These are phyloP conservation scores for Phytophthora lateralis DNA, from an alignment of 352 stramenopile genomes.

Conservation along the genomic window DNA sequence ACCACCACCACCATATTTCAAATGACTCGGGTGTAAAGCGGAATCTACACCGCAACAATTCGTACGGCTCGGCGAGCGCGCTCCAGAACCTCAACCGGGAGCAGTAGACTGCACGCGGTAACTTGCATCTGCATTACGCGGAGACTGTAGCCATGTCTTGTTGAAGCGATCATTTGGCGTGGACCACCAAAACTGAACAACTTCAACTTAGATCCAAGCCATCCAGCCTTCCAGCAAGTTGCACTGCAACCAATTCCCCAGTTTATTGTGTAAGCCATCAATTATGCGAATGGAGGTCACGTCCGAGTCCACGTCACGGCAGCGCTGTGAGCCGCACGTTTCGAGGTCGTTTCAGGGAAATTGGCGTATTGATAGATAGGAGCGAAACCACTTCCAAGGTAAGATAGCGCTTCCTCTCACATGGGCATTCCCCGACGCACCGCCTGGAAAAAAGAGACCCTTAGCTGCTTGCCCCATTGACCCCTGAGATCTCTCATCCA, in stretches of 20 bases:
- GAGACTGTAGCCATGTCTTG: slow-evolving; percentile 17
- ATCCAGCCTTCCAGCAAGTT: too few species aligned
- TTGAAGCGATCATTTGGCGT: slow-evolving; percentile 15
- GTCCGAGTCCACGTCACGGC: slow-evolving; percentile 16
- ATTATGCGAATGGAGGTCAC: slow-evolving; percentile 14
- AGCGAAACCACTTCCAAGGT: slow-evolving; percentile 16
- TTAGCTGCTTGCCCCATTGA: neutral
- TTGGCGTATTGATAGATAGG: slow-evolving; percentile 21
- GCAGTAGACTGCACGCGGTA: slow-evolving; percentile 13
- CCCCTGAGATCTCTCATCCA: slow-evolving; percentile 2
- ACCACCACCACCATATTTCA: slow-evolving; percentile 33
- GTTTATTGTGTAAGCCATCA: too few species aligned
- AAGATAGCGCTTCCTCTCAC: slow-evolving; percentile 4
- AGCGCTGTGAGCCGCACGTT: slow-evolving; percentile 8
- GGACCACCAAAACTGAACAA: slow-evolving; percentile 11
- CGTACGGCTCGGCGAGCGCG: slow-evolving; percentile 27
- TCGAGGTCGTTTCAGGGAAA: slow-evolving; percentile 13
- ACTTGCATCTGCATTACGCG: too few species aligned
- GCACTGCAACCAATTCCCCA: too few species aligned
- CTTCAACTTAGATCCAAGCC: slow-evolving; percentile 10
- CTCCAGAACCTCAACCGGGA: slow-evolving; percentile 26
- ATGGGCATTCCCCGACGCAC: slow-evolving; percentile 12
- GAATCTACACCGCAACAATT: slow-evolving; percentile 22
- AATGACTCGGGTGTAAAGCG: slow-evolving; percentile 11
- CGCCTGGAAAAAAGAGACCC: slow-evolving; percentile 6